phyloP scores from a whole-genome alignment of 257 asterid genomes.

The Nicotiana tabacum region DNA sequence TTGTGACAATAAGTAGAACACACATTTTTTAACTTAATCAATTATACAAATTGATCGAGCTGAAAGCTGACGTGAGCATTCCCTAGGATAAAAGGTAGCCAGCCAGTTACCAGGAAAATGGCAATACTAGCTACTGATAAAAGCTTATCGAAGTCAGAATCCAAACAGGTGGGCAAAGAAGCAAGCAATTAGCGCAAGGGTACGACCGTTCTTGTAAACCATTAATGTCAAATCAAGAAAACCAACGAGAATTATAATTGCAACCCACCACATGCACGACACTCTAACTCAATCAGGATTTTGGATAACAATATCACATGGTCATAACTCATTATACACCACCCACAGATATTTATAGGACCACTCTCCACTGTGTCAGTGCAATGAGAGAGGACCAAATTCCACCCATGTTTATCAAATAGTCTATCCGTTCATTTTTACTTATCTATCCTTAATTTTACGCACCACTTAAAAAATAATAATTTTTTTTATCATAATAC shows the following conservation, averaged over 20 bases:
- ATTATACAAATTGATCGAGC: no score
- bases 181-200: background rate
- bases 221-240: background rate
- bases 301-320: constrained; percentile 7
- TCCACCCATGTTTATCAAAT: constrained; percentile 21
- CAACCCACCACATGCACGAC: background rate
- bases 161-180: background rate
- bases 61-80: no score
- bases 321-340: background rate
- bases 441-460: no score
- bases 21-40: no score
- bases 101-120: background rate
- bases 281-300: background rate
- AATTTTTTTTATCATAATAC: no score
- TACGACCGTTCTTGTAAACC: background rate
- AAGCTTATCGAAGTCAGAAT: background rate
- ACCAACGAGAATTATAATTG: background rate
- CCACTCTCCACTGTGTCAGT: background rate
- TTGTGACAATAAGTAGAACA: background rate
- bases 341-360: constrained; percentile 19
- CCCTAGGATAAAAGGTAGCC: background rate
- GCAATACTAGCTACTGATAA: background rate
- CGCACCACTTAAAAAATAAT: no score
- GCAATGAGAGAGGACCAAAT: constrained; percentile 26
- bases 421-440: no score